These are phyloP conservation scores for Ogataea haglerorum DNA, from an alignment of 805 yeast genomes.

Conservation along the genomic window DNA sequence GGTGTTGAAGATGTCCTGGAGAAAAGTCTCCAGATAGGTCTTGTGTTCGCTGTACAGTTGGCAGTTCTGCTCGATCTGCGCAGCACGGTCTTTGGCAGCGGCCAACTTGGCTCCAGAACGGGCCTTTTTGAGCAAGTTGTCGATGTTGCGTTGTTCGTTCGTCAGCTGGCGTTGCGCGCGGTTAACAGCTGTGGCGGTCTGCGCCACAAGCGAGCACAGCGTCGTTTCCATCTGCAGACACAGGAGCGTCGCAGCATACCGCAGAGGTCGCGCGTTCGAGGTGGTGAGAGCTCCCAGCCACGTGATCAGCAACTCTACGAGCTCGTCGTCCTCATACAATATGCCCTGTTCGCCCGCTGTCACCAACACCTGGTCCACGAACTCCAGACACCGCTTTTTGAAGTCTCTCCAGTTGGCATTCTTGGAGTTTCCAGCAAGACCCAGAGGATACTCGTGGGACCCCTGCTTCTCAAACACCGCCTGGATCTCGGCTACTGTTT, in stretches of 20 bases:
- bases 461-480: slow-evolving; percentile 56
- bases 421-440: slow-evolving; percentile 35
- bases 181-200: slow-evolving; percentile 36
- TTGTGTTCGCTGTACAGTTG: slow-evolving; percentile 45
- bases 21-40: slow-evolving; percentile 49
- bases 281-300: slow-evolving; percentile 78
- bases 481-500: slow-evolving; percentile 72
- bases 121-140: slow-evolving; percentile 28
- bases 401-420: slow-evolving; percentile 47
- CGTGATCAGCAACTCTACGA: slow-evolving; percentile 56
- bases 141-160: slow-evolving; percentile 23
- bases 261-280: slow-evolving; percentile 63
- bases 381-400: slow-evolving; percentile 50
- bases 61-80: slow-evolving; percentile 43
- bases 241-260: slow-evolving; percentile 62
- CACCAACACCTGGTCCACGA: slow-evolving; percentile 50
- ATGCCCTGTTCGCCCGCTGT: slow-evolving; percentile 60
- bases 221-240: slow-evolving; percentile 58
- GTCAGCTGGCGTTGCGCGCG: slow-evolving; percentile 44
- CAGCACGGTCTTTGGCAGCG: slow-evolving; percentile 39
- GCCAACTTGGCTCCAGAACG: slow-evolving; percentile 33
- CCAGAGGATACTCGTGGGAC: slow-evolving; percentile 66
- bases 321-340: slow-evolving; percentile 42
- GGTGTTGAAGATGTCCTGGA: slow-evolving; percentile 63
- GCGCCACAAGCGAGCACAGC: slow-evolving; percentile 49